Percentiles rank a stretch among this genome's conserved stretches.
Evolutionary conservation across 1,284 basidiomycete species (phyloP).

Genomic region (Lentinula novae-zelandiae): DNA sequence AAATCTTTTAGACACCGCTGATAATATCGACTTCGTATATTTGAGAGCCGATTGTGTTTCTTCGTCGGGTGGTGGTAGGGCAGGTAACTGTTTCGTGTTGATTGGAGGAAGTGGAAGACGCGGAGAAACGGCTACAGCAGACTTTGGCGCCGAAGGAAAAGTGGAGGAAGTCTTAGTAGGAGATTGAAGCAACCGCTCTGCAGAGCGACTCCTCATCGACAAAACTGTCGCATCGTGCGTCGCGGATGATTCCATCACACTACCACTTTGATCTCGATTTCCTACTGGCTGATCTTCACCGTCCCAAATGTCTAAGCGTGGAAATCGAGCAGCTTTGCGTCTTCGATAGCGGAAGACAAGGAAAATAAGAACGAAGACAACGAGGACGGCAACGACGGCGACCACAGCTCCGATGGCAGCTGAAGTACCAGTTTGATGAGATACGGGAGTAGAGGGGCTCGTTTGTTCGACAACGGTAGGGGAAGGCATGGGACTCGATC

Average conservation of each 20-base stretch:
- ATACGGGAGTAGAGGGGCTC: not conserved
- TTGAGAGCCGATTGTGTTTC: not conserved
- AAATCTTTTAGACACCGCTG: not conserved
- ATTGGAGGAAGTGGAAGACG: not conserved
- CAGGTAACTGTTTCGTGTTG: constrained; percentile 3
- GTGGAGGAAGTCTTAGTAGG: not conserved
- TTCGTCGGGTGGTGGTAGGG: not conserved
- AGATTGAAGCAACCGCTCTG: not conserved
- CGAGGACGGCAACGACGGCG: not conserved
- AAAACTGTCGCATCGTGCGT: not conserved
- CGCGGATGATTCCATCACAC: not conserved
- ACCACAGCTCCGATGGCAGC: constrained; percentile 9
- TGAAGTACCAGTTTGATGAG: not conserved
- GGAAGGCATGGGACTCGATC: not conserved
- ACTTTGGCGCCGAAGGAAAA: not conserved
- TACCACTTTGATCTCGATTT: not conserved
- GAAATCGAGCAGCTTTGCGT: not conserved
- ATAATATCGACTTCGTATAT: not conserved
- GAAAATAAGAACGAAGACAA: not conserved
- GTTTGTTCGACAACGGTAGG: too few species aligned
- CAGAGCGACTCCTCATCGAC: not conserved
- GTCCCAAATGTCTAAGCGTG: not conserved
- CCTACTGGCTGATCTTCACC: not conserved
- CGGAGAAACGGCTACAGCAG: not conserved
- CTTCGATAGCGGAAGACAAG: constrained; percentile 1